Evolutionary conservation across 2,329 filamentous ascomycete genomes (phyloP).

Genomic region (Arthrobotrys conoides): DNA sequence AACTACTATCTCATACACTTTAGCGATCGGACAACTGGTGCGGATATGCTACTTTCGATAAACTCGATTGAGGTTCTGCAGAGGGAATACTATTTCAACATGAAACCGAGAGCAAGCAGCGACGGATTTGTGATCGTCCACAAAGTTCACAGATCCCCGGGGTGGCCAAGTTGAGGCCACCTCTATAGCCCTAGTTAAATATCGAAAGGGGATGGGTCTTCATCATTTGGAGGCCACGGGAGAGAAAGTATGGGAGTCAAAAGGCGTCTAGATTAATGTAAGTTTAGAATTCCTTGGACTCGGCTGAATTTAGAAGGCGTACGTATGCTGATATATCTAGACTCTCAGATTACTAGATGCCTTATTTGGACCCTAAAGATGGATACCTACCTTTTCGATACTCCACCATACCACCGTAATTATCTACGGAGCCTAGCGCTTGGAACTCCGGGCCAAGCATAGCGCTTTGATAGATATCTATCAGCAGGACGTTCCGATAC

Average conservation of each 20-base stretch:
- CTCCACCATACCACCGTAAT: conserved; percentile 24
- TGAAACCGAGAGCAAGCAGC: conserved; percentile 30
- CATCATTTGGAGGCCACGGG: not conserved
- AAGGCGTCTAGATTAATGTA: not conserved
- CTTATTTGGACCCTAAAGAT: conserved; percentile 19
- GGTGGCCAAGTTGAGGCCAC: conserved; percentile 34
- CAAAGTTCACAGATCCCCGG: conserved; percentile 14
- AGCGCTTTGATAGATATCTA: not conserved
- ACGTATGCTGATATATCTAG: not conserved
- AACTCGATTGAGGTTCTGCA: conserved; percentile 38
- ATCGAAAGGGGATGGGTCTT: conserved; percentile 15
- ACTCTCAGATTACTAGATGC: not conserved
- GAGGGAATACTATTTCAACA: conserved; percentile 44
- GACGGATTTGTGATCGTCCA: conserved; percentile 41
- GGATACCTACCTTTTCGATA: conserved; percentile 27
- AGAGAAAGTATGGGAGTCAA: not conserved
- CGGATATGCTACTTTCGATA: conserved; percentile 41
- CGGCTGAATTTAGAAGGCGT: no score
- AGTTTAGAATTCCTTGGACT: not conserved
- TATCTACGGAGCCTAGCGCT: not conserved
- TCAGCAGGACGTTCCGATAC: conserved; percentile 17
- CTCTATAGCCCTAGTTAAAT: not conserved
- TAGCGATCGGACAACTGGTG: conserved; percentile 35
- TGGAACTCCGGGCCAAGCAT: not conserved
- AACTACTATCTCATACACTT: conserved; percentile 34